Evolutionary conservation across 495 filamentous ascomycete species (phyloP).

Genomic region (Penicillium canariense): DNA sequence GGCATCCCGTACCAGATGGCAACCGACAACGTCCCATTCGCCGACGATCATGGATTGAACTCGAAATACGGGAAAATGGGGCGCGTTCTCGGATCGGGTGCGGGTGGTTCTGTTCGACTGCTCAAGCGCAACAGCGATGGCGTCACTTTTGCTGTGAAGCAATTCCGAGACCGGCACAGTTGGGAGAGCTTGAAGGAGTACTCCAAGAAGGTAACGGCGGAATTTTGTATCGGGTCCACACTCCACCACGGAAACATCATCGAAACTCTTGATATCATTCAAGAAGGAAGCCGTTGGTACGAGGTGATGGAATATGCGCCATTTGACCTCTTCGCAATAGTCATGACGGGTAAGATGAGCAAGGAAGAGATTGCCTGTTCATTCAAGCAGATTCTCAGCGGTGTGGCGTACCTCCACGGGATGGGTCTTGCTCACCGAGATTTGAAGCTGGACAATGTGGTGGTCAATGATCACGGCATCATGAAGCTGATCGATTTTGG

Average conservation of each 20-base stretch:
- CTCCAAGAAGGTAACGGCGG: slow-evolving; percentile 97
- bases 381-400: slow-evolving; percentile 92
- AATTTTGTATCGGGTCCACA: slow-evolving; percentile 97
- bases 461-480: slow-evolving; percentile 95
- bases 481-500: slow-evolving; percentile 99
- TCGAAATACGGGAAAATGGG: slow-evolving; percentile 95
- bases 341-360: slow-evolving; percentile 99
- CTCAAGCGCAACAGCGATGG: slow-evolving; percentile 90
- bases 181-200: slow-evolving; percentile 96
- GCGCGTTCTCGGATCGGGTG: slow-evolving; percentile 88
- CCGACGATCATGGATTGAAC: slow-evolving; percentile 86
- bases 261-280: slow-evolving; percentile 94
- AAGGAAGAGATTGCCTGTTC: slow-evolving; percentile 86
- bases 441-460: slow-evolving; percentile 96
- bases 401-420: slow-evolving; percentile 95
- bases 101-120: slow-evolving; percentile 90
- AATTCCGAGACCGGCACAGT: slow-evolving; percentile 88
- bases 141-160: slow-evolving; percentile 94
- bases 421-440: slow-evolving; percentile 96
- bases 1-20: slow-evolving; percentile 58
- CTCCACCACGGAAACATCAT: slow-evolving; percentile 98
- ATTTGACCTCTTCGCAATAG: slow-evolving; percentile 93
- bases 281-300: slow-evolving; percentile 94
- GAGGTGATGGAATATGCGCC: slow-evolving; percentile 99
- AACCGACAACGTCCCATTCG: slow-evolving; percentile 75